Conservation (phyloP, 2,329 filamentous ascomycete genomes). For the Fusarium odoratissimum region DNA sequence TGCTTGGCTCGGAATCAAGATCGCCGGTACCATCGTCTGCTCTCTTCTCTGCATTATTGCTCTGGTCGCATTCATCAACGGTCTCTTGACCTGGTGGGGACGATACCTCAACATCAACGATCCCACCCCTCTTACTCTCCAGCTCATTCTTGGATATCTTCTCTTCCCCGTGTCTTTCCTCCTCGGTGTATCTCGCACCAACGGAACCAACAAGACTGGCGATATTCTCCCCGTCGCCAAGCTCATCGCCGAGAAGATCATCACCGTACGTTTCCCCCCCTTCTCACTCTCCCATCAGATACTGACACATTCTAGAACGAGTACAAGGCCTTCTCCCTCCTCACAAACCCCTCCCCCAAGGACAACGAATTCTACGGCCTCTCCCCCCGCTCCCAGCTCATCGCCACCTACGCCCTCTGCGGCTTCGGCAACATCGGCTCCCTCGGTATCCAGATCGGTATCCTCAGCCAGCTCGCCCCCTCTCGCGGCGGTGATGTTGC, state of each 20-base stretch:
- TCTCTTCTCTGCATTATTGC: slow-evolving; percentile 88
- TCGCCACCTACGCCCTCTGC: slow-evolving; percentile 88
- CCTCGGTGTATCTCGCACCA: slow-evolving; percentile 75
- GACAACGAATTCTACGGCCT: slow-evolving; percentile 65
- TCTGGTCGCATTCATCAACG: slow-evolving; percentile 78
- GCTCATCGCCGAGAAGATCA: slow-evolving; percentile 86
- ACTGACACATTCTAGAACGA: slow-evolving; percentile 68
- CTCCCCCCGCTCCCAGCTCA: slow-evolving; percentile 77
- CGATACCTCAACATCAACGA: slow-evolving; percentile 78
- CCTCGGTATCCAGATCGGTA: slow-evolving; percentile 89
- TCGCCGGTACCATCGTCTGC: slow-evolving; percentile 83
- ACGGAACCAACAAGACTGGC: slow-evolving; percentile 44
- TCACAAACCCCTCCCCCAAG: slow-evolving; percentile 66
- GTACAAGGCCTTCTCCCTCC: slow-evolving; percentile 75
- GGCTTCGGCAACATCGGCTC: slow-evolving; percentile 89
- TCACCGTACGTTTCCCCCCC: slow-evolving; percentile 65
- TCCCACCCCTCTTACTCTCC: slow-evolving; percentile 72
- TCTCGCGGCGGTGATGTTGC: slow-evolving; percentile 79
- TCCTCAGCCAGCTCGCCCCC: slow-evolving; percentile 84
- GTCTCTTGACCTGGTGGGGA: slow-evolving; percentile 86
- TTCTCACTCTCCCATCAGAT: background rate
- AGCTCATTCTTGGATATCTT: slow-evolving; percentile 81
- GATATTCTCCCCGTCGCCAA: slow-evolving; percentile 78
- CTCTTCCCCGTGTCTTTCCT: slow-evolving; percentile 84
- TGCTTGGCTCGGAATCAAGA: slow-evolving; percentile 87